Base-by-base conservation (phyloP, 371 early-diverging fungal species). In the Lichtheimia ramosa region DNA sequence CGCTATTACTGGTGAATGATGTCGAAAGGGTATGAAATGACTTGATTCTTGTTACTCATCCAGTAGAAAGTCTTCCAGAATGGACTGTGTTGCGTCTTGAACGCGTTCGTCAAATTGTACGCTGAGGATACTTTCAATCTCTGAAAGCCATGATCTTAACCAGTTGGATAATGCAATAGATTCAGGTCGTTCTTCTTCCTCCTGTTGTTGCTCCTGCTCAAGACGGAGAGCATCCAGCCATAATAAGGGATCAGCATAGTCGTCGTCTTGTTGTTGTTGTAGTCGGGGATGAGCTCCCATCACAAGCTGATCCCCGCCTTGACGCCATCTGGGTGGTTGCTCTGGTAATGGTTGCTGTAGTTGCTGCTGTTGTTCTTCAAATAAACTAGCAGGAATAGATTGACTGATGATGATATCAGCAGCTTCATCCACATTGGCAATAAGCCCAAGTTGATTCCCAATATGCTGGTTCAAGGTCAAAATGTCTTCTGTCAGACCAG, bases 71-170 rank as follows among this genome's bases (percentile, higher is more conserved):
- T 64, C 64, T 23, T 68, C 69, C n/a, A 69, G 52, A 24, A 69
- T 64, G 41, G 62, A 64, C 20, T 64, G 69, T 2, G 56, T 62
- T 15, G 62, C 64, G 40, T 69, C 69, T 34, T 69, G 69, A 6
- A 69, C 62, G 20, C 69, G 64, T 40, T 60, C 59, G 21, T 69
- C 64, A 56, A 69, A 69, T 43, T 69, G 57, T 16, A 54, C 48
- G 13, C 27, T 40, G 18, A 69, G 51, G 28, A 62, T 62, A 21
- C 25, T 48, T 48, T 64, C 62, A 21, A 69, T 62, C 21, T 62
- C 56, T 2, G 55, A 42, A 8, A 69, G 56, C 64, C 64, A 69
- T 18, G 59, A 48, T 16, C 56, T 48, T 25, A 69, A 34, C 69
- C 69, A 69, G 18, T 50, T 48, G 5, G 65, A 50, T 46, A 64